phyloP scores from a whole-genome alignment of 1,284 basidiomycete genomes.

The Ceratobasidium sp. region DNA sequence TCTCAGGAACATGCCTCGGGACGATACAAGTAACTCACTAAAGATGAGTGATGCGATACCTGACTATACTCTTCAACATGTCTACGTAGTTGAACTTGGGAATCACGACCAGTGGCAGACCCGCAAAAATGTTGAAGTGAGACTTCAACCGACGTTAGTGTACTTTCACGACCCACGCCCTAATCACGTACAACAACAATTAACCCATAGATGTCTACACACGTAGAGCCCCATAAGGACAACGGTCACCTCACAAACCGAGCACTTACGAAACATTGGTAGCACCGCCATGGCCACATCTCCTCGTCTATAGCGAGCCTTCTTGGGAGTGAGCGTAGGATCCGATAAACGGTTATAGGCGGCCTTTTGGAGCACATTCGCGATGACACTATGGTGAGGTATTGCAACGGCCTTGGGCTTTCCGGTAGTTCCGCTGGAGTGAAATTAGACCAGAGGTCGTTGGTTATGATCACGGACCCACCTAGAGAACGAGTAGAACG shows the following conservation, averaged over 20 bases:
- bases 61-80: slow-evolving; percentile 71
- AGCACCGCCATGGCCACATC: slow-evolving; percentile 57
- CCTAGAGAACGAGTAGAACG: slow-evolving; percentile 73
- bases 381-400: slow-evolving; percentile 70
- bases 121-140: slow-evolving; percentile 17
- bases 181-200: slow-evolving; percentile 46
- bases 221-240: slow-evolving; percentile 13
- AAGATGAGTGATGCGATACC: slow-evolving; percentile 68
- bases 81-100: slow-evolving; percentile 71
- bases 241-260: slow-evolving; percentile 48
- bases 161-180: background rate
- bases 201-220: slow-evolving; percentile 72
- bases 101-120: slow-evolving; percentile 60
- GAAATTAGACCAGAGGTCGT: too few relatives aligned
- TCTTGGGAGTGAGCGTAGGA: slow-evolving; percentile 45
- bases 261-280: slow-evolving; percentile 50
- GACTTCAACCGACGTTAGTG: background rate
- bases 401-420: too few relatives aligned
- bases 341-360: slow-evolving; percentile 59
- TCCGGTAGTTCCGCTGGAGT: slow-evolving; percentile 77
- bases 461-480: background rate
- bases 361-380: slow-evolving; percentile 68
- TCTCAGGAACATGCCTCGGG: slow-evolving; percentile 30
- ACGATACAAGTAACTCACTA: slow-evolving; percentile 56
- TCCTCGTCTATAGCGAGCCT: slow-evolving; percentile 57